phyloP scores from a whole-genome alignment of 495 filamentous ascomycete genomes.

The Pyronema omphalodes region DNA sequence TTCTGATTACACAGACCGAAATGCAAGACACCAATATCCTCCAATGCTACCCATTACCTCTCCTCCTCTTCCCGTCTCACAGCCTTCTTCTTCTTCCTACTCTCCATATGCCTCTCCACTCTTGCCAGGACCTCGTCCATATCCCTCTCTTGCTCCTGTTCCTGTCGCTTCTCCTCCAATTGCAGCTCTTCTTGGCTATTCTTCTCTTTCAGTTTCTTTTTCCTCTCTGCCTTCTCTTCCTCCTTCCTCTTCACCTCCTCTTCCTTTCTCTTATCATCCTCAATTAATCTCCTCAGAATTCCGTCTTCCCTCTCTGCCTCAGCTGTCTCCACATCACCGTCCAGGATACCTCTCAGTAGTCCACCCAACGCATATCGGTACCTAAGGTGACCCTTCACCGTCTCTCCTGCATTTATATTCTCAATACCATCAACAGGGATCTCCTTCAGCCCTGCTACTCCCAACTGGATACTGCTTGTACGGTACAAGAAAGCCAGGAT shows the following conservation, averaged over 20 bases:
- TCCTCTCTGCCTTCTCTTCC: not conserved
- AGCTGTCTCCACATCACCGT: conserved; percentile 17
- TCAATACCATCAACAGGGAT: conserved; percentile 15
- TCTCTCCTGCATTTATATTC: conserved; percentile 10
- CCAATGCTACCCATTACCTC: too few species aligned
- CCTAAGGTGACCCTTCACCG: conserved; percentile 19
- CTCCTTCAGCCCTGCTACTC: conserved; percentile 18
- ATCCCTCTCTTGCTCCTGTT: not conserved
- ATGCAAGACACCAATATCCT: too few species aligned
- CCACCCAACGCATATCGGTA: conserved; percentile 17
- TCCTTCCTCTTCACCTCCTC: conserved; percentile 2
- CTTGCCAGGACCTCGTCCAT: not conserved
- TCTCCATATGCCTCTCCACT: not conserved
- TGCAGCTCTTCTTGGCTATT: not conserved
- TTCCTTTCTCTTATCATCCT: conserved; percentile 17
- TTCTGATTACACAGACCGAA: too few species aligned
- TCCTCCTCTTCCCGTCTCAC: not conserved
- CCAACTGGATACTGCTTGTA: conserved; percentile 16
- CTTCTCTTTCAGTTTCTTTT: not conserved
- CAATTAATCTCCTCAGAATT: not conserved
- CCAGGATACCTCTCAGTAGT: conserved; percentile 10
- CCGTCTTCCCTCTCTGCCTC: conserved; percentile 21
- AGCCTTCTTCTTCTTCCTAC: not conserved
- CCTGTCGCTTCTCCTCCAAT: not conserved
- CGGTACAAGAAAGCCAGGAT: conserved; percentile 20